phyloP scores from a whole-genome alignment of 257 asterid species.

The Ophiorrhiza pumila region DNA sequence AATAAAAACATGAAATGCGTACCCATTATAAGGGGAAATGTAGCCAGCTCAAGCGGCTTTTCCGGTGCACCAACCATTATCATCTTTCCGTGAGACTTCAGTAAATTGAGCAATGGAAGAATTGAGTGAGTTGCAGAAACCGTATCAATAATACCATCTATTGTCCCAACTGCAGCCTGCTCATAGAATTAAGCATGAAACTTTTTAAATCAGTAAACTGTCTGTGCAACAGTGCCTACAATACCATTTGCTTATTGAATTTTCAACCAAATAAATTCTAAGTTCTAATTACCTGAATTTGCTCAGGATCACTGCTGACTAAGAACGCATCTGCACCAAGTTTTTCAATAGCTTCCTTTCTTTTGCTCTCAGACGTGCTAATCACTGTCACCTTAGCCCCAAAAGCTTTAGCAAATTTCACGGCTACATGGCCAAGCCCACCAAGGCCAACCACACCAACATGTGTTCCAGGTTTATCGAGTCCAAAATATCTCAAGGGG shows the following conservation, averaged over 20 bases:
- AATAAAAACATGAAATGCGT: not conserved
- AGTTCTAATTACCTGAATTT: constrained; percentile 32
- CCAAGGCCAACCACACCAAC: constrained; percentile 57
- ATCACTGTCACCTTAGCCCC: constrained; percentile 46
- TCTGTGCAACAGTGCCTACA: not conserved
- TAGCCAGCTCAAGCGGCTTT: constrained; percentile 49
- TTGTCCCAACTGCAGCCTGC: constrained; percentile 45
- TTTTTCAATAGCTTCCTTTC: constrained; percentile 37
- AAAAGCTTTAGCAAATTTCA: constrained; percentile 48
- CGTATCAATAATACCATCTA: constrained; percentile 59
- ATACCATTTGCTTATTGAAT: not conserved
- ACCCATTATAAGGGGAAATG: constrained; percentile 42
- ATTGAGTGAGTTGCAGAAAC: constrained; percentile 48
- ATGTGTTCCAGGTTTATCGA: constrained; percentile 43
- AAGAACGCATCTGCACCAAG: constrained; percentile 48
- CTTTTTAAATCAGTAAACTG: not conserved
- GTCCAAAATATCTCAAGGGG: constrained; percentile 37
- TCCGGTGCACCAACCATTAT: constrained; percentile 60
- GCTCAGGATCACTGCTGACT: constrained; percentile 35
- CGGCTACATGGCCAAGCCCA: constrained; percentile 49
- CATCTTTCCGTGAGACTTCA: constrained; percentile 52
- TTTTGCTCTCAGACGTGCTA: constrained; percentile 40
- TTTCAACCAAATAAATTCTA: not conserved
- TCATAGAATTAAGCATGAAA: not conserved
- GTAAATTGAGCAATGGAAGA: constrained; percentile 36